Evolutionary conservation across 352 stramenopile genomes (phyloP), one percentile per base, ranked within the genome.

Genomic region (Phytophthora citricola): DNA sequence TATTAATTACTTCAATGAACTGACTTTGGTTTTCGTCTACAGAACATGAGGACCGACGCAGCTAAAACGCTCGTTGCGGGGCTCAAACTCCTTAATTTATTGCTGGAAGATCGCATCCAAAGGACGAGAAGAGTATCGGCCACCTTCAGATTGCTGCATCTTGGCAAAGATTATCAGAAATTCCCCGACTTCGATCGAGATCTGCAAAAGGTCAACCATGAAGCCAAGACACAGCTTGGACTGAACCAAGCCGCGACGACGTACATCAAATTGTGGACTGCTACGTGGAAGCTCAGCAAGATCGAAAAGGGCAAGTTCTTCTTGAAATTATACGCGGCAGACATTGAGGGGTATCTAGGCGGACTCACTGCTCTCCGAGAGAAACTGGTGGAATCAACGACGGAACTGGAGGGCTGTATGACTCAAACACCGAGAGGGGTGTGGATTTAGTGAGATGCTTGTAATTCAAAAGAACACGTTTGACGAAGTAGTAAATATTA

Each of bases 101-200:
- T 71, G 49, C 36, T 71, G 29, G 63, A 62, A 38, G 63, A 48
- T 22, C 47, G 57, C 0, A 43, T 71, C n/a, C 22, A 67, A 44
- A n/a, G 62, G 11, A 70, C 62, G 22, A 66, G 27, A 5, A 60
- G 4, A 26, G 39, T 70, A 2, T 46, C 20, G 3, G 29, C 48
- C 24, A 66, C 62, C n/a, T 39, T 41, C 47, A 60, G 62, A 27
- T 34, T 70, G 26, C 24, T 59, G 4, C 26, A 24, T 27, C 32
- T 40, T 4, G 29, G 22, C 34, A 54, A 65, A 14, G 47, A 66
- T 4, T 5, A 48, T 8, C 49, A 58, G 22, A 56, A 57, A 31
- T 48, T 57, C 27, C 27, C n/a, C 12, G 47, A 51, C n/a, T 48
- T 46, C 11, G 62, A 66, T 12, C 36, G 29, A 17, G 46, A 65